These are phyloP conservation scores for Exobasidium rhododendri DNA, from an alignment of 1,284 basidiomycete genomes.

Conservation along the genomic window DNA sequence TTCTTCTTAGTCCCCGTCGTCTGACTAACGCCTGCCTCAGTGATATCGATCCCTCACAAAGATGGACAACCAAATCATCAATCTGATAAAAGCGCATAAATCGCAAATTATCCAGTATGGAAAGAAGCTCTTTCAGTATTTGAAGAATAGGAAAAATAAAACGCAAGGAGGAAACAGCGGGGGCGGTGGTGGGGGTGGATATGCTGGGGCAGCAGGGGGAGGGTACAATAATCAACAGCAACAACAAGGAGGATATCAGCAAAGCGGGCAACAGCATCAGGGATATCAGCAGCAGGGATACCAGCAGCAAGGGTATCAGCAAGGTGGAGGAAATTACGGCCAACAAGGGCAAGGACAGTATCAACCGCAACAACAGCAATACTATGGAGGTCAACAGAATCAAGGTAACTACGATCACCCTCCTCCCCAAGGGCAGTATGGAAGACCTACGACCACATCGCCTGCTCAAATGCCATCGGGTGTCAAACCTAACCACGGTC, in stretches of 20 bases:
- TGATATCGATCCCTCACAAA: too few relatives aligned
- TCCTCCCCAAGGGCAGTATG: constrained; percentile 36
- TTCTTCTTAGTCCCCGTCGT: too few relatives aligned
- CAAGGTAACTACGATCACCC: constrained; percentile 18
- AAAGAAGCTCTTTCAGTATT: constrained; percentile 42
- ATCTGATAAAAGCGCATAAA: constrained; percentile 45
- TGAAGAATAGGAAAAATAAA: constrained; percentile 31
- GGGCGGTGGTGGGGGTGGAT: constrained; percentile 16
- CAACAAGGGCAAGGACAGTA: constrained; percentile 15
- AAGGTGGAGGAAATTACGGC: constrained; percentile 1
- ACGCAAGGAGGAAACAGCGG: constrained; percentile 7
- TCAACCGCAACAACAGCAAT: constrained; percentile 17
- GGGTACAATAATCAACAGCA: constrained; percentile 17
- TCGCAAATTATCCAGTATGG: constrained; percentile 35
- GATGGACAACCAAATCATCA: constrained; percentile 39
- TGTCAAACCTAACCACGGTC: constrained; percentile 23
- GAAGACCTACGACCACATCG: constrained; percentile 18
- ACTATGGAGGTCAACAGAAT: not conserved
- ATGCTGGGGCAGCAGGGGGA: constrained; percentile 14
- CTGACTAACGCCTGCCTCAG: too few relatives aligned
- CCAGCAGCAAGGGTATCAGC: constrained; percentile 7
- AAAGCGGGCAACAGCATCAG: constrained; percentile 9
- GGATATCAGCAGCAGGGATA: constrained; percentile 13
- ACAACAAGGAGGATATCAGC: constrained; percentile 19
- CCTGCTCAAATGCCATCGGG: constrained; percentile 9